These are phyloP conservation scores for Centella asiatica DNA, from an alignment of 129 eudicot genomes.

Conservation along the genomic window DNA sequence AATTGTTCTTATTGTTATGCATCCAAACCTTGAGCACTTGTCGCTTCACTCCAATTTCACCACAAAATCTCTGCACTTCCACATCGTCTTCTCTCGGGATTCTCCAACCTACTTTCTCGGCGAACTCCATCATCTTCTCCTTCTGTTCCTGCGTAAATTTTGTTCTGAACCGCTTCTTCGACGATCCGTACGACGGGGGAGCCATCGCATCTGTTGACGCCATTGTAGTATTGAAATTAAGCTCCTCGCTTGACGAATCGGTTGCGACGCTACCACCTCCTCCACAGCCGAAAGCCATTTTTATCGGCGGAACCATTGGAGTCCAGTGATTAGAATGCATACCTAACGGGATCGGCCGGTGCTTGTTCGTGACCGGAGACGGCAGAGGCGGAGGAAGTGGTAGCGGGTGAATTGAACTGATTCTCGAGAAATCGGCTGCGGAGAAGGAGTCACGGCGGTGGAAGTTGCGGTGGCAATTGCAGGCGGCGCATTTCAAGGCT, in stretches of 20 bases:
- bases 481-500: conserved; percentile 62
- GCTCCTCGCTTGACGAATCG: conserved; percentile 75
- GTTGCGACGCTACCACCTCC: conserved; percentile 38
- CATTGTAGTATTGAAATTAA: conserved; percentile 40
- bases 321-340: conserved; percentile 40
- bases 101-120: conserved; percentile 70
- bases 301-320: conserved; percentile 42
- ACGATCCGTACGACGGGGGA: no score
- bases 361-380: conserved; percentile 35
- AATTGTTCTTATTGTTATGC: conserved; percentile 88
- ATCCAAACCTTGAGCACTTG: conserved; percentile 90
- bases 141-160: conserved; percentile 70
- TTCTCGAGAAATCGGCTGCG: conserved; percentile 14
- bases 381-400: conserved; percentile 51
- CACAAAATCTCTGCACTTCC: conserved; percentile 54
- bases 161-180: conserved; percentile 55
- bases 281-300: conserved; percentile 37
- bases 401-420: conserved; percentile 36
- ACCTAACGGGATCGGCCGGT: conserved; percentile 13
- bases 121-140: conserved; percentile 60
- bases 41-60: conserved; percentile 52
- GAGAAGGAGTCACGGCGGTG: conserved; percentile 53
- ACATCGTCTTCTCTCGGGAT: conserved; percentile 61
- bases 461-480: conserved; percentile 68
- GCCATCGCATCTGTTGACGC: no score